These are phyloP conservation scores for Phoenix roebelenii DNA, from an alignment of 176 grass and related monocot species.

Conservation along the genomic window DNA sequence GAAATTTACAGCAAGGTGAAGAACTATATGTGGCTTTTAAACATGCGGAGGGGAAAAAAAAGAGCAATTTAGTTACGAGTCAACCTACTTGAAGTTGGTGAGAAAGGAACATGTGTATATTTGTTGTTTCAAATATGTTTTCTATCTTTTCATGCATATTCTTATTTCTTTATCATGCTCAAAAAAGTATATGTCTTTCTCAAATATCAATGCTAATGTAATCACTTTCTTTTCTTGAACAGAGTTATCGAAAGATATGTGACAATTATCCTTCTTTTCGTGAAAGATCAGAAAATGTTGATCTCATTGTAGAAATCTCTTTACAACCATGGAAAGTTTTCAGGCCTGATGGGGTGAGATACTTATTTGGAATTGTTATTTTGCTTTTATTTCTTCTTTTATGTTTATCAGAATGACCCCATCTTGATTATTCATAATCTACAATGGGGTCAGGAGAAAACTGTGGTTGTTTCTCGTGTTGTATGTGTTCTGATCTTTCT, in stretches of 20 bases:
- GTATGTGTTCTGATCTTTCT: too few relatives aligned
- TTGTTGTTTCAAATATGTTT: neutral
- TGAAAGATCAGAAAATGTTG: constrained; percentile 97
- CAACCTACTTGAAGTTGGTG: too few relatives aligned
- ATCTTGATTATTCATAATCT: too few relatives aligned
- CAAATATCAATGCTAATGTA: neutral
- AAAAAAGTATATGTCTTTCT: neutral
- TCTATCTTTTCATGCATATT: neutral
- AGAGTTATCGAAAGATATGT: constrained; percentile 85
- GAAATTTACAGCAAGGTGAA: too few relatives aligned
- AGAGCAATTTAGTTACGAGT: too few relatives aligned
- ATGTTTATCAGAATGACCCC: neutral
- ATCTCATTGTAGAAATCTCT: constrained; percentile 97
- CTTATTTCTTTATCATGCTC: too few relatives aligned
- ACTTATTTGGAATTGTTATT: constrained; percentile 2
- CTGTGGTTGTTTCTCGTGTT: too few relatives aligned
- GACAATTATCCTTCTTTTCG: constrained; percentile 87
- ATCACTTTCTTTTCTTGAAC: constrained; percentile 11
- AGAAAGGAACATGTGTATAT: too few relatives aligned
- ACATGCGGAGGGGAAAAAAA: too few relatives aligned
- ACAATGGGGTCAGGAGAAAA: too few relatives aligned
- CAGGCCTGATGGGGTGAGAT: constrained; percentile 83
- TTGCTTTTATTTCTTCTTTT: constrained; percentile 18
- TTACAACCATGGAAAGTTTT: constrained; percentile 98
- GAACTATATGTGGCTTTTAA: too few relatives aligned